Evolutionary conservation across 2,329 filamentous ascomycete species (phyloP).

Genomic region (Claviceps maximensis): DNA sequence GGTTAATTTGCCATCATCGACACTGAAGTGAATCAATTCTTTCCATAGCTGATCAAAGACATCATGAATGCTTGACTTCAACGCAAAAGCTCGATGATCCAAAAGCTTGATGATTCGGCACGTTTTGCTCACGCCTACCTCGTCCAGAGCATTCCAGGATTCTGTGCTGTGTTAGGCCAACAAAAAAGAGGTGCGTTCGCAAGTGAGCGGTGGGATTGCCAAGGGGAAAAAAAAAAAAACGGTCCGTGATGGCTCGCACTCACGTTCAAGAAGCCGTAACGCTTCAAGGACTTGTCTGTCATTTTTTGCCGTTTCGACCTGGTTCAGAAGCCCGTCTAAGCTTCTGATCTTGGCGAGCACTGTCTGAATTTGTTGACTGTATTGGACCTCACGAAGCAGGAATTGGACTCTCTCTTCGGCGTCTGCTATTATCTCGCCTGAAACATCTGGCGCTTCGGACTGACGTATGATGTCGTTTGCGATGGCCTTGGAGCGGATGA

Average conservation of each 20-base stretch:
- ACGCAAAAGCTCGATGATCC: conserved; percentile 47
- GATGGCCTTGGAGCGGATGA: conserved; percentile 63
- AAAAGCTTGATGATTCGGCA: conserved; percentile 53
- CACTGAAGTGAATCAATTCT: conserved; percentile 49
- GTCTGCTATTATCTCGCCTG: conserved; percentile 38
- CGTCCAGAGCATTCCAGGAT: conserved; percentile 44
- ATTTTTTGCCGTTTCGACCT: conserved; percentile 44
- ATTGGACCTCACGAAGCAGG: conserved; percentile 42
- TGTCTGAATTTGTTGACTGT: conserved; percentile 42
- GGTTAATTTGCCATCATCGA: conserved; percentile 37
- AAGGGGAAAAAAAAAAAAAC: background rate
- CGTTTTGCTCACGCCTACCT: conserved; percentile 46
- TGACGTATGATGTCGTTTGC: conserved; percentile 71
- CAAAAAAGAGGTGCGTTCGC: background rate
- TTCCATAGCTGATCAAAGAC: conserved; percentile 61
- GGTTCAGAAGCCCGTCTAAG: conserved; percentile 47
- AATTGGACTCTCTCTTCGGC: conserved; percentile 44
- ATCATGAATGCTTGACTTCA: conserved; percentile 53
- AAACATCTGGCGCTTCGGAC: conserved; percentile 49
- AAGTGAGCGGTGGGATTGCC: background rate
- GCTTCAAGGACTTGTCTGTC: conserved; percentile 44
- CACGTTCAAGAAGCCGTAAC: conserved; percentile 42
- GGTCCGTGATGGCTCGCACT: conserved; percentile 11
- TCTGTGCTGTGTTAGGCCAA: conserved; percentile 23
- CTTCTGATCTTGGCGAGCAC: conserved; percentile 38